These are phyloP conservation scores for Ceratobasidium sp. DNA, from an alignment of 1,284 basidiomycete genomes.

Conservation along the genomic window DNA sequence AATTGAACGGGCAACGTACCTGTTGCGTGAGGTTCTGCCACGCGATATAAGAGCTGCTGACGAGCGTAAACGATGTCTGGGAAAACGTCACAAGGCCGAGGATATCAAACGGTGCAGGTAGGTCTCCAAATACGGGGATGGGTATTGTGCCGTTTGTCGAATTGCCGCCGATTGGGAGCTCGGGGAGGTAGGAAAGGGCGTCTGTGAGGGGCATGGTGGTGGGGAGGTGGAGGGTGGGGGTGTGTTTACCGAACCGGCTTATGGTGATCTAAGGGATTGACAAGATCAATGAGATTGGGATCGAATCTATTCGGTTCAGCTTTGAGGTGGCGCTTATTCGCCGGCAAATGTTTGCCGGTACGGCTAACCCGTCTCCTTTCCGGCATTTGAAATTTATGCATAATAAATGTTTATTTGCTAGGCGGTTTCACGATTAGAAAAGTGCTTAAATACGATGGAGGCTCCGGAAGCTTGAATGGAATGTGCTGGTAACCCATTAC, in stretches of 20 bases:
- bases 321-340: slow-evolving; percentile 3
- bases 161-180: slow-evolving; percentile 25
- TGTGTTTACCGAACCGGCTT: background rate
- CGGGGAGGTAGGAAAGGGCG: slow-evolving; percentile 24
- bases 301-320: slow-evolving; percentile 3
- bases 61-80: slow-evolving; percentile 39
- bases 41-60: slow-evolving; percentile 41
- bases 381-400: no score
- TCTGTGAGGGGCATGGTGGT: slow-evolving; percentile 37
- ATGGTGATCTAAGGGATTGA: slow-evolving; percentile 19
- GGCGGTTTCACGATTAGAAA: no score
- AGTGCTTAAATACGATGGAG: no score
- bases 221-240: background rate
- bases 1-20: background rate
- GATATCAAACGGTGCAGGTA: slow-evolving; percentile 40
- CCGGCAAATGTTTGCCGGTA: no score
- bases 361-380: no score
- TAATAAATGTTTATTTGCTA: no score
- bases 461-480: no score
- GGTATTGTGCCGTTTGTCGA: slow-evolving; percentile 33
- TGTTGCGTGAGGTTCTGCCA: slow-evolving; percentile 38
- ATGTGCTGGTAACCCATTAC: no score
- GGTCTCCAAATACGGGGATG: slow-evolving; percentile 26
- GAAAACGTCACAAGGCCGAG: slow-evolving; percentile 42
- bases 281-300: slow-evolving; percentile 8